These are phyloP conservation scores for Penicillium sp. DNA, from an alignment of 2,329 filamentous ascomycete species.

Conservation along the genomic window DNA sequence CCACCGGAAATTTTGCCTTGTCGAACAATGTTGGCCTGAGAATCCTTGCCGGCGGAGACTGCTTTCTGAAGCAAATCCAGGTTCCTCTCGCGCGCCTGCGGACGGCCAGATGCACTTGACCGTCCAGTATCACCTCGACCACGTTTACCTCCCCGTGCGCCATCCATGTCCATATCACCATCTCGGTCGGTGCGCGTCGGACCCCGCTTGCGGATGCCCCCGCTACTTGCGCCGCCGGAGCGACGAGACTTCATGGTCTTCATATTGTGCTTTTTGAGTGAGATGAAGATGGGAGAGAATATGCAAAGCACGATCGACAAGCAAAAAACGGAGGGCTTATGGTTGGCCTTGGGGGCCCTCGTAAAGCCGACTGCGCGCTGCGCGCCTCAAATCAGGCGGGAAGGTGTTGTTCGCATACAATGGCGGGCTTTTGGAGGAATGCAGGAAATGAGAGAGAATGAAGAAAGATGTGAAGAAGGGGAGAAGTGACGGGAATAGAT, in stretches of 20 bases:
- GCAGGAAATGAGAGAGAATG: neutral
- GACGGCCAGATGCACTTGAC: conserved; percentile 18
- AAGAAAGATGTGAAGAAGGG: neutral
- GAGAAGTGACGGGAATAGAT: neutral
- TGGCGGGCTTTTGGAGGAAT: conserved; percentile 1
- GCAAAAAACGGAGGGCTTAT: neutral
- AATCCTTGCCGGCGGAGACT: conserved; percentile 28
- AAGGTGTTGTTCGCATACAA: conserved; percentile 22
- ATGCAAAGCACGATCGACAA: neutral
- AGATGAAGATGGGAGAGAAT: neutral
- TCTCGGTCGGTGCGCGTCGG: conserved; percentile 52
- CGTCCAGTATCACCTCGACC: conserved; percentile 31
- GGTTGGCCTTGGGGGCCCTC: conserved; percentile 1
- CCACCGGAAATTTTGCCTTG: conserved; percentile 31
- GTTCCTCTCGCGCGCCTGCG: conserved; percentile 29
- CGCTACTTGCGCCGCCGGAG: conserved; percentile 36
- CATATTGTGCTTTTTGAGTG: conserved; percentile 22
- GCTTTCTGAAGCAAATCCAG: conserved; percentile 37
- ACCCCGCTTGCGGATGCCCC: conserved; percentile 51
- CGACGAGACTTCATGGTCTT: conserved; percentile 32
- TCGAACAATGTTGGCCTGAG: conserved; percentile 38
- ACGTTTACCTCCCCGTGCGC: conserved; percentile 36
- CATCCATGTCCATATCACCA: conserved; percentile 59
- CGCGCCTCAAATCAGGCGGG: conserved; percentile 25
- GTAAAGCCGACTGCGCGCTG: conserved; percentile 20